Base-by-base conservation (phyloP, 2,329 filamentous ascomycete genomes). In the Canariomyces notabilis region DNA sequence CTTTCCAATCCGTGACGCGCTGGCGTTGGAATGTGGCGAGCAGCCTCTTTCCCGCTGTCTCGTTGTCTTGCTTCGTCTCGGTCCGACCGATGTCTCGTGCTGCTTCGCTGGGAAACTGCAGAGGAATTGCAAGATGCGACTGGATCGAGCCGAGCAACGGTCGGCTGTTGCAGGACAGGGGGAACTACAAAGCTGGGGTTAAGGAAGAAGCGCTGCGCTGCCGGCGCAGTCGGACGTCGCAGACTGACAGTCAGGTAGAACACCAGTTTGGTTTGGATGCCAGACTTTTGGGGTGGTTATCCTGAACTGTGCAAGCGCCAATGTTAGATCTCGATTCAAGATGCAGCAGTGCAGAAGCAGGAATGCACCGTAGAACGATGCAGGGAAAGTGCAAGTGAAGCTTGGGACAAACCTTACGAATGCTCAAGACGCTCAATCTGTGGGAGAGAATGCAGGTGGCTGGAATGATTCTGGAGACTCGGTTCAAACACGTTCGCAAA, bases 11-110 rank as follows among this genome's bases (percentile, higher is more conserved):
- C 5, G 19, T 19, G 16, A 34, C 36, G 34, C 15, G 18, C 37
- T 15, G 18, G 49, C 21, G 19, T 36, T 54, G 52, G 47, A 50
- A 52, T 52, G 51, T 22, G 43, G 33, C 19, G 8, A 33, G 37
- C 36, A 3, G 33, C 21, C 5, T 4, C 20, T 26, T 42, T 40
- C 46, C 20, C 26, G 35, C 38, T 47, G 46, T 48, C 47, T 43
- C 41, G 47, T 44, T 36, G 45, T 38, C 33, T 40, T 35, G 42
- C 19, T 32, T 36, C 31, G 46, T 39, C 38, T 42, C 16, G 35
- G 26, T 33, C 29, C 16, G 14, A 16, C 29, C 16, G 14, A 16
- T 16, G 47, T 42, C 33, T 37, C 37, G 38, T 12, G 19, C 42
- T 33, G 37, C 14, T 14, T 44, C n/a, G 33, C 11, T 29, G 42